Evolutionary conservation across 192 early-diverging fungal genomes (phyloP), one percentile per base, ranked within the genome.

Genomic region (Coemansia sp.): DNA sequence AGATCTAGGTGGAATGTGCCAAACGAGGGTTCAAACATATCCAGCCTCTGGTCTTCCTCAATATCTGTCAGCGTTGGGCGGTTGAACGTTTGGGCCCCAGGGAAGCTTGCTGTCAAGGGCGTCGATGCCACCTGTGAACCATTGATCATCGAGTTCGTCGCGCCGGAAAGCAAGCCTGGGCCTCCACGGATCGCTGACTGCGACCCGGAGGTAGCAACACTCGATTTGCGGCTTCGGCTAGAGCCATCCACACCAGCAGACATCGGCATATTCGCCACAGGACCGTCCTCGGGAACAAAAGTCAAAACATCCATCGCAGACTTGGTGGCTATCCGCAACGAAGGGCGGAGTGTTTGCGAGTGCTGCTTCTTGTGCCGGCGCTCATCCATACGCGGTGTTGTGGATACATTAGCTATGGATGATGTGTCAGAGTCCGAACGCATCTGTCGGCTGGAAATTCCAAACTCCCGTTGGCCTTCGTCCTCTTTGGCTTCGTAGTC

Each of bases 21-120:
- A 67, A 81, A 81, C 9, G 74, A 68, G 16, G 74, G 74, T n/a
- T 81, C 79, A 67, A 75, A 72, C 79, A 81, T 72, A 42, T 81
- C 79, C 25, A 68, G 48, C 23, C 79, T 70, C 65, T 81, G 79
- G 43, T 81, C 78, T 57, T 81, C 79, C 51, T 81, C 79, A 26
- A 81, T 68, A 37, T 81, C 79, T 20, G 57, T 49, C 52, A 81
- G 64, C 8, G 79, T 81, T 33, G 78, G 72, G 2, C 73, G 72
- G 0, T 66, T 72, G 26, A 72, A 75, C 49, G 40, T 31, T 23
- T 67, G 66, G 16, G 25, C 51, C 20, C 58, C 66, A 49, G 56
- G 49, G 21, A 26, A 51, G 2, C 12, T 51, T 42, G 35, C 58
- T 42, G 31, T 31, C 12, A 33, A 31, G 16, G 55, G 55, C 28